Percentiles rank a stretch among this genome's conserved stretches.
Conservation (phyloP, 257 asterid genomes). For the Haberlea rhodopensis region DNA sequence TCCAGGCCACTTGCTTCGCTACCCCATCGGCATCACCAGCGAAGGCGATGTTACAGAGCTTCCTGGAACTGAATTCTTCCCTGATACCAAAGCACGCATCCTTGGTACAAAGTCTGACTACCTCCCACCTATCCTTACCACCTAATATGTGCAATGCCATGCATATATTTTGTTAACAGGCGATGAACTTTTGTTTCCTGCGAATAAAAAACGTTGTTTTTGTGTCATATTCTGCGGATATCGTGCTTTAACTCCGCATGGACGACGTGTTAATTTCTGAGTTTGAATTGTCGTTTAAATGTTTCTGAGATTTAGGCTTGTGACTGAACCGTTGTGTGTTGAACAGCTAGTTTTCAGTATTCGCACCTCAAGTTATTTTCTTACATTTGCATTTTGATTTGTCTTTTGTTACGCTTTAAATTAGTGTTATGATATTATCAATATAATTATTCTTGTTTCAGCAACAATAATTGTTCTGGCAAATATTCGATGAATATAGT, state of each 20-base stretch:
- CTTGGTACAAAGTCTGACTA: slow-evolving; percentile 78
- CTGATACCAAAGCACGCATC: slow-evolving; percentile 83
- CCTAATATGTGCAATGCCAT: slow-evolving; percentile 33
- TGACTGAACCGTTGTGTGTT: slow-evolving; percentile 10
- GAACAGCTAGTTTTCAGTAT: neutral
- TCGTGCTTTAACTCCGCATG: slow-evolving; percentile 20
- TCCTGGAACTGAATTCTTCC: slow-evolving; percentile 86
- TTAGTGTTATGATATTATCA: no score
- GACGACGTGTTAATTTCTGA: neutral
- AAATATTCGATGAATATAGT: neutral
- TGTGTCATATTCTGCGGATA: slow-evolving; percentile 17
- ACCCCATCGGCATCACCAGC: slow-evolving; percentile 70
- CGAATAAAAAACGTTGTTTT: slow-evolving; percentile 5
- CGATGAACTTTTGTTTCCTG: slow-evolving; percentile 15
- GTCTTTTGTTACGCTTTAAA: neutral
- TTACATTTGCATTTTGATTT: slow-evolving; percentile 1
- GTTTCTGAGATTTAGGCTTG: slow-evolving; percentile 1
- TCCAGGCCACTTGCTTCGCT: slow-evolving; percentile 92
- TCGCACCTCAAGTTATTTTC: neutral
- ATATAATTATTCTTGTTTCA: no score
- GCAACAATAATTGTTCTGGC: no score
- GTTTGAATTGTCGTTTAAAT: neutral
- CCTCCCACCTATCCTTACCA: slow-evolving; percentile 90
- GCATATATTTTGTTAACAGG: neutral
- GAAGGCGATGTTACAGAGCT: slow-evolving; percentile 70